Evolutionary conservation across 2,329 filamentous ascomycete species (phyloP).

Genomic region (Talaromyces atroroseus): DNA sequence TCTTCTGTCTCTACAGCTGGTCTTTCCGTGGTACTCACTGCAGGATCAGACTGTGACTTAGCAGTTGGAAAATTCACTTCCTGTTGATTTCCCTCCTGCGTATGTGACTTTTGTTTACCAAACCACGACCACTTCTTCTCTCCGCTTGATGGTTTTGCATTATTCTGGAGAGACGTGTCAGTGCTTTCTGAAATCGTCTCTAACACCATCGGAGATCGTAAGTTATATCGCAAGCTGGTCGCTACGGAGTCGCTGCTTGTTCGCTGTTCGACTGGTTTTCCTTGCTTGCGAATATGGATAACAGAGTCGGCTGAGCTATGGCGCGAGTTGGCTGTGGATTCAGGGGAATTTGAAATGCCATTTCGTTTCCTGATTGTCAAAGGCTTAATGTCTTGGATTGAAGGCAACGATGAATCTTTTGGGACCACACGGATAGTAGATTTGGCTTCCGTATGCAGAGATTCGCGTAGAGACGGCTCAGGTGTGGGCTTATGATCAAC

Average conservation of each 20-base stretch:
- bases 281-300: slow-evolving; percentile 12
- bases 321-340: slow-evolving; percentile 11
- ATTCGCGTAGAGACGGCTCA: slow-evolving; percentile 8
- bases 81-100: slow-evolving; percentile 19
- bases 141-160: slow-evolving; percentile 20
- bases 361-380: slow-evolving; percentile 51
- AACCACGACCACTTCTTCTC: slow-evolving; percentile 46
- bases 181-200: slow-evolving; percentile 41
- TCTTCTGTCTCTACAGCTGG: slow-evolving; percentile 11
- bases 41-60: slow-evolving; percentile 22
- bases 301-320: slow-evolving; percentile 14
- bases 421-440: slow-evolving; percentile 55
- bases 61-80: slow-evolving; percentile 23
- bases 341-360: slow-evolving; percentile 13
- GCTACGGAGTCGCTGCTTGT: slow-evolving; percentile 18
- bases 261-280: slow-evolving; percentile 8
- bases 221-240: slow-evolving; percentile 19
- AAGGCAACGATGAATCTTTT: slow-evolving; percentile 42
- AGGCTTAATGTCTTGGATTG: slow-evolving; percentile 44
- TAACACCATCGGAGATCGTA: slow-evolving; percentile 27
- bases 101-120: slow-evolving; percentile 28
- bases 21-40: slow-evolving; percentile 18
- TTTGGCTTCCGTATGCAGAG: slow-evolving; percentile 21
- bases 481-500: slow-evolving; percentile 8
- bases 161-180: slow-evolving; percentile 26